These are phyloP conservation scores for Macadamia tetraphylla DNA, from an alignment of 164 flowering plant species.

Conservation along the genomic window DNA sequence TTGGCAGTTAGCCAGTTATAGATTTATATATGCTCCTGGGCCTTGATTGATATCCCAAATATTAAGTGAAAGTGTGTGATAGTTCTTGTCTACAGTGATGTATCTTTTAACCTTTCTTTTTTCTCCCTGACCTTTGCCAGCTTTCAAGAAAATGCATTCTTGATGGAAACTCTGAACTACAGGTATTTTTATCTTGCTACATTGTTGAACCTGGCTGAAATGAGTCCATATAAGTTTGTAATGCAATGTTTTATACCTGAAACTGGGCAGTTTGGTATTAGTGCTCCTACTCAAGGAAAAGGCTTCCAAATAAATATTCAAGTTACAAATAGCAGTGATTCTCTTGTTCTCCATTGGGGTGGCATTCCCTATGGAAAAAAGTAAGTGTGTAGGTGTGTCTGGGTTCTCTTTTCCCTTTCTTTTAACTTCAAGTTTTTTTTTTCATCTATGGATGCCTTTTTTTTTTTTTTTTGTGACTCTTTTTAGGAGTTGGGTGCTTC, in stretches of 20 bases:
- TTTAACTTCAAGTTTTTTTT: neutral
- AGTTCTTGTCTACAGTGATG: no score
- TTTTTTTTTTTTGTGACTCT: neutral
- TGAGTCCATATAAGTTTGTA: neutral
- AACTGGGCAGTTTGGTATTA: constrained; percentile 62
- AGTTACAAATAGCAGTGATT: constrained; percentile 50
- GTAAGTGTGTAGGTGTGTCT: constrained; percentile 33
- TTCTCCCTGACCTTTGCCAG: constrained; percentile 31
- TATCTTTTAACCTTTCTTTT: neutral
- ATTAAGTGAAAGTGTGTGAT: neutral
- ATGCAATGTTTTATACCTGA: constrained; percentile 2
- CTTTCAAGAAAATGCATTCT: constrained; percentile 56
- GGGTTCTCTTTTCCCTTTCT: neutral
- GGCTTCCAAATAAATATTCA: constrained; percentile 44
- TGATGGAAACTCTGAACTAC: constrained; percentile 63
- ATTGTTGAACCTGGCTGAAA: neutral
- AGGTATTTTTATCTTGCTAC: constrained; percentile 37
- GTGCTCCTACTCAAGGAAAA: constrained; percentile 31
- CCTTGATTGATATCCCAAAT: neutral
- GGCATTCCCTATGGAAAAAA: constrained; percentile 48
- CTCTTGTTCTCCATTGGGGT: constrained; percentile 91
- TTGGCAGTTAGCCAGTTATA: no score
- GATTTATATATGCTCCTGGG: no score
- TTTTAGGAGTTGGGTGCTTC: constrained; percentile 77
- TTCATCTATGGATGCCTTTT: neutral